Evolutionary conservation across 2,329 filamentous ascomycete genomes (phyloP), one percentile per base, ranked within the genome.

Genomic region (Amesomyces nigricolor): DNA sequence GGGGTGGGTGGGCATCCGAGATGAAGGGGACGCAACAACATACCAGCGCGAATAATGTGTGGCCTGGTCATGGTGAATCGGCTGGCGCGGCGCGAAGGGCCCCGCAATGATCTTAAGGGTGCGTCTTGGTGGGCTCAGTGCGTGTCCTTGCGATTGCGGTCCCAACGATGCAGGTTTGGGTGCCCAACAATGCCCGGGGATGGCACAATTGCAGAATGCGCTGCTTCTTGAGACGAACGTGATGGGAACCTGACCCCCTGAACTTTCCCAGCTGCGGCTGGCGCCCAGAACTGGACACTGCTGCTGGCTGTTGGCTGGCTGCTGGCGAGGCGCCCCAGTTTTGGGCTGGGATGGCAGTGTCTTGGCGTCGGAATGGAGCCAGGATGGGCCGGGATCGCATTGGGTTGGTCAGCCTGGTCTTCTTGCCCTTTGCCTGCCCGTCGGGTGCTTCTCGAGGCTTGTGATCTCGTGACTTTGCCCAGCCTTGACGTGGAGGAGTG

Each of bases 31-130:
- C 29, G 51, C 50, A 43, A 60, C 51, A 73, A 73, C 79, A 65
- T 79, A 83, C 80, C 80, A 68, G 80, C 80, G 67, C 80, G 78
- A 71, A 83, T 75, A 64, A 83, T 81, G 63, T 76, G 75, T 65
- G 79, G 79, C 71, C 79, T 78, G 66, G 79, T 80, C 80, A 83
- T 83, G 66, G 64, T 77, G 73, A 65, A 67, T 63, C 60, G 61
- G 62, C 58, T 46, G 54, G 61, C 52, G 65, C 68, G 69, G 67
- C 56, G 66, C 67, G 39, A 50, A 35, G 22, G 22, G 35, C 54
- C 58, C 55, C 55, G 42, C 59, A 48, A 52, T 44, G 52, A 54
- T 30, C 44, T 54, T 53, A 51, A 26, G 14, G 14, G 49, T 55
- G 37, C n/a, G 49, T 49, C 37, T 39, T 38, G 42, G 13, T 29